phyloP scores from a whole-genome alignment of 2,329 filamentous ascomycete species.

The Ascocoryne sarcoides region DNA sequence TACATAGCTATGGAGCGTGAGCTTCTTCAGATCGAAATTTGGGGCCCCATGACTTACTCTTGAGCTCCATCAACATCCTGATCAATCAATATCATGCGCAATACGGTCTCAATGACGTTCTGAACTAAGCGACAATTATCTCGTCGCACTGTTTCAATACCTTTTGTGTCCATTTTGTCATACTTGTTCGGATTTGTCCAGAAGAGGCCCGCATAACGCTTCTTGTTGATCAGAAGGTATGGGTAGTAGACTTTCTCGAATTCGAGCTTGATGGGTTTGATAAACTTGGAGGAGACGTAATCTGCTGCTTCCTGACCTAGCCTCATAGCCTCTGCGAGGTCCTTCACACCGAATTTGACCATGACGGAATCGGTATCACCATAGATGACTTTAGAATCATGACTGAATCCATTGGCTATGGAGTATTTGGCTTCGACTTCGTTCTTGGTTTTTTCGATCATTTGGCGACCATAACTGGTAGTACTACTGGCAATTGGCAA shows the following conservation, averaged over 20 bases:
- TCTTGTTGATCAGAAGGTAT: constrained; percentile 98
- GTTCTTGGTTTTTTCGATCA: constrained; percentile 98
- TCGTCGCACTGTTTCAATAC: constrained; percentile 94
- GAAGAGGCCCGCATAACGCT: constrained; percentile 94
- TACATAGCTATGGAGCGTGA: constrained; percentile 61
- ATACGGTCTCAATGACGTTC: constrained; percentile 92
- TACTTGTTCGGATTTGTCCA: constrained; percentile 93
- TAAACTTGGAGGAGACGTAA: constrained; percentile 83
- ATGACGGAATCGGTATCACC: constrained; percentile 99
- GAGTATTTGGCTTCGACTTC: constrained; percentile 87
- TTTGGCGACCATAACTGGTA: constrained; percentile 92
- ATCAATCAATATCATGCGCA: constrained; percentile 93
- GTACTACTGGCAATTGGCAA: constrained; percentile 93
- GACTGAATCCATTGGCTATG: constrained; percentile 86
- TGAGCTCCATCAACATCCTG: constrained; percentile 83
- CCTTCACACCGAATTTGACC: constrained; percentile 93
- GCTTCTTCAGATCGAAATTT: neutral
- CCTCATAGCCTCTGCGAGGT: constrained; percentile 84
- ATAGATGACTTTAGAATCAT: constrained; percentile 95
- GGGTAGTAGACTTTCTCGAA: constrained; percentile 99
- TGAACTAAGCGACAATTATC: constrained; percentile 95
- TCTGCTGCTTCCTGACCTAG: constrained; percentile 87
- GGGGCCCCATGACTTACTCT: constrained; percentile 57
- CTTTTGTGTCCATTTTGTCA: constrained; percentile 99
- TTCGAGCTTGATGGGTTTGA: constrained; percentile 96